Evolutionary conservation across 345 rosid species (phyloP), one percentile per base, ranked within the genome.

Genomic region (Bretschneidera sinensis): DNA sequence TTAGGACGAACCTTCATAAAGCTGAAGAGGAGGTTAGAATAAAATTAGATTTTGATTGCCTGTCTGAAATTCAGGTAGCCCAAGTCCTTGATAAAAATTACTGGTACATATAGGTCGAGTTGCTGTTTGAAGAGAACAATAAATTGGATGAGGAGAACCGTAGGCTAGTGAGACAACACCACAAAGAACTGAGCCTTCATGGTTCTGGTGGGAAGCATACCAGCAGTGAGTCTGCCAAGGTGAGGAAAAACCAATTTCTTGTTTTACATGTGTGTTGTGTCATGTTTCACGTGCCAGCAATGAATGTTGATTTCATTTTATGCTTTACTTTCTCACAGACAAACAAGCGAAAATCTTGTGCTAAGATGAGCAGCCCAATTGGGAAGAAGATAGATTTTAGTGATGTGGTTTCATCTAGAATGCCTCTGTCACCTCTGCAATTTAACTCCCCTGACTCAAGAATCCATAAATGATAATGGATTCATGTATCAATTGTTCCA

Each of bases 1-100:
- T 83, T 19, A 71, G 71, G 71, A 55, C 76, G 62, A 86, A 83
- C 71, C 89, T 86, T 39, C 61, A 57, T 54, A 76, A 56, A 75
- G 92, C 85, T 17, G 89, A 86, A 76, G 92, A 76, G 24, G 92
- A 86, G 85, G 92, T 81, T 59, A 75, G 68, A 50, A 65, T 51
- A 51, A 39, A 4, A 39, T 1, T 39, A 39, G 45, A 2, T 39
- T 39, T 14, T 7, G 2, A 7, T 39, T 39, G 9, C 10, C n/a
- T n/a, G n/a, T 39, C 45, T 39, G 11, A 13, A 1, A 39, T 9
- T 39, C 16, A 9, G 45, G 45, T 39, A 1, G 10, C 15, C 45
- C 45, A 7, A 39, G 45, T 39, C 6, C 45, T 39, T 39, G 10
- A 5, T 39, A 39, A 5, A 39, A 39, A 14, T 39, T 39, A 39